Evolutionary conservation across 352 stramenopile genomes (phyloP), one percentile per base, ranked within the genome.

Genomic region (Phytophthora litchii): DNA sequence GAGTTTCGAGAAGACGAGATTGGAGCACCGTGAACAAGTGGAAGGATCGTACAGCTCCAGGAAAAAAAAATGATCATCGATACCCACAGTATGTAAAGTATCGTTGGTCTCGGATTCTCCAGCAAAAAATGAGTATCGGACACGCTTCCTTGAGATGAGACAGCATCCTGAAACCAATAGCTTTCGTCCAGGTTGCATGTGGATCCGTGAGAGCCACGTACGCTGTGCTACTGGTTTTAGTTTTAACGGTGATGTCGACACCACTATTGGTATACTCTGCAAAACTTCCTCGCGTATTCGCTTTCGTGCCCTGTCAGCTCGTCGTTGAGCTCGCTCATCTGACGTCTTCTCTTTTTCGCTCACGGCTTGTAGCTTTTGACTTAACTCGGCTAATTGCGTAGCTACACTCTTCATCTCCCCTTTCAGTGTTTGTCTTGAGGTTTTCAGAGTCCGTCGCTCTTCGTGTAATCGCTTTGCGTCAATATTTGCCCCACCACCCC

Each of bases 361-460:
- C 0, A 58, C 37, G 5, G 46, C 9, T 23, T 70, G 50, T 17
- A 58, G 60, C 42, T 71, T 60, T 37, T 45, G 49, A 23, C 62
- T 84, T 36, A 50, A 68, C 10, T 34, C 59, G 3, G 41, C 16
- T 17, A 67, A 34, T n/a, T 74, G 60, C 10, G 29, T 25, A 16
- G 12, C 14, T n/a, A 67, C 11, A 36, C 40, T 23, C 50, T 87
- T 86, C 23, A 68, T 50, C 21, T 87, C 70, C 3, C 58, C 59
- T 48, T 86, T 89, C 14, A 87, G 60, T 8, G 57, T 55, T 58
- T 83, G 72, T 13, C 79, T 62, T 12, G 63, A 50, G 2, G 67
- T 71, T 23, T 89, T 87, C 14, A 75, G 67, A 10, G 44, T 37
- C n/a, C 76, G 64, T 32, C 79, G 63, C 7, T 63, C 53, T 25